Percentiles rank a stretch among this genome's conserved stretches.
Conservation (phyloP, 305 asterid species). For the Rubia peregrina region DNA sequence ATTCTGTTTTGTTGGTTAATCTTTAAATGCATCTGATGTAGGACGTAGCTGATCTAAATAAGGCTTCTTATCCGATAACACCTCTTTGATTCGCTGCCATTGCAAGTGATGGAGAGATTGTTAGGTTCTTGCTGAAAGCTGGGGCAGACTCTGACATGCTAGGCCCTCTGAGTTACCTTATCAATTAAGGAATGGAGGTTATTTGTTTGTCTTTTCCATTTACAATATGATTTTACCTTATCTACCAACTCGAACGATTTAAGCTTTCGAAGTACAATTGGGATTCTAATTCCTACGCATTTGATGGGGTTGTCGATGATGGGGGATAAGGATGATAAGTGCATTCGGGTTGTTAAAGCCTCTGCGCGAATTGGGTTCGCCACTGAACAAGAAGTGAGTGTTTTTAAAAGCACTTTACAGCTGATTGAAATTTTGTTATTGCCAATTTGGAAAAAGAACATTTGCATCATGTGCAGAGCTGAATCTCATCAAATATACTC, state of each 20-base stretch:
- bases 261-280: constrained; percentile 94
- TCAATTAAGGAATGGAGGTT: not conserved
- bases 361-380: constrained; percentile 81
- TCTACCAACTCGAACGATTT: constrained; percentile 72
- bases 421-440: not conserved
- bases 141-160: too few relatives aligned
- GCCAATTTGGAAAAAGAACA: not conserved
- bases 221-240: constrained; percentile 11
- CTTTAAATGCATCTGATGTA: too few relatives aligned
- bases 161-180: too few relatives aligned
- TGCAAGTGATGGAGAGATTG: too few relatives aligned
- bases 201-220: constrained; percentile 6
- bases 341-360: constrained; percentile 82
- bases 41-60: too few relatives aligned
- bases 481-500: too few relatives aligned
- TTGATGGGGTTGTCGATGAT: constrained; percentile 92
- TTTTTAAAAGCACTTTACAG: too few relatives aligned
- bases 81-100: too few relatives aligned
- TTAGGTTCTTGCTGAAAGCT: too few relatives aligned
- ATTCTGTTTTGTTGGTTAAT: too few relatives aligned
- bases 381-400: constrained; percentile 80
- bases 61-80: too few relatives aligned
- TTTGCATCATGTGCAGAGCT: not conserved
- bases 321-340: constrained; percentile 73
- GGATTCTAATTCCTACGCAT: constrained; percentile 97